Evolutionary conservation across 73 alveolate species (phyloP).

Genomic region (Paramecium caudatum): DNA sequence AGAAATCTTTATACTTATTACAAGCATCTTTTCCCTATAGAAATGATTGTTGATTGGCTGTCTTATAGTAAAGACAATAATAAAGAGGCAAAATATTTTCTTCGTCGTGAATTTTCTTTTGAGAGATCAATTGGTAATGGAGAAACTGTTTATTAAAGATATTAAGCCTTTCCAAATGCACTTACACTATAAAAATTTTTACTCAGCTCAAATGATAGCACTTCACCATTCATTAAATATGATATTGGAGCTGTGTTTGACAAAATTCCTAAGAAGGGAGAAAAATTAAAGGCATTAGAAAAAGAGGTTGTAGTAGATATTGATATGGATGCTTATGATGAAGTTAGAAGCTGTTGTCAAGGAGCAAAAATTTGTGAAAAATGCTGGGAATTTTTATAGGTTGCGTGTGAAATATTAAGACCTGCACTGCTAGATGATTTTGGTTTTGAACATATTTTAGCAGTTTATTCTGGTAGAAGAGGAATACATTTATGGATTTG

Average conservation of each 20-base stretch:
- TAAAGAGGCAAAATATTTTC: slow-evolving; percentile 10
- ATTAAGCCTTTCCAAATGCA: slow-evolving; percentile 84
- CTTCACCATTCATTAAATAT: slow-evolving; percentile 86
- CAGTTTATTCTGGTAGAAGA: slow-evolving; percentile 99
- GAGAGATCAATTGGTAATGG: slow-evolving; percentile 88
- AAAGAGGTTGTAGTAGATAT: slow-evolving; percentile 98
- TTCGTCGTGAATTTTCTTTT: slow-evolving; percentile 83
- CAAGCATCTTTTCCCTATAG: slow-evolving; percentile 25
- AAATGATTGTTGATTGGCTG: slow-evolving; percentile 44
- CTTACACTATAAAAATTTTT: slow-evolving; percentile 6
- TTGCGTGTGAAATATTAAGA: slow-evolving; percentile 91
- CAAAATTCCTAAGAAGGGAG: slow-evolving; percentile 79
- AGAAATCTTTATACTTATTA: not conserved
- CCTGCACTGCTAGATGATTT: slow-evolving; percentile 90
- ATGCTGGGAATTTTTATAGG: slow-evolving; percentile 96
- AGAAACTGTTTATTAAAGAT: slow-evolving; percentile 91
- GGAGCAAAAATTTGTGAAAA: slow-evolving; percentile 96
- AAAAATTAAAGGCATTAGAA: slow-evolving; percentile 69
- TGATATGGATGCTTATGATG: slow-evolving; percentile 98
- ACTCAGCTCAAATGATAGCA: slow-evolving; percentile 79
- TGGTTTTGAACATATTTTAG: slow-evolving; percentile 90
- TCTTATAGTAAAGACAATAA: not conserved
- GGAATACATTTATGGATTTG: slow-evolving; percentile 99
- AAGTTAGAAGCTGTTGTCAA: slow-evolving; percentile 97
- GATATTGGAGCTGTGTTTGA: slow-evolving; percentile 99